Evolutionary conservation across 306 rosid genomes (phyloP), one percentile per base, ranked within the genome.

Genomic region (Parietaria judaica): DNA sequence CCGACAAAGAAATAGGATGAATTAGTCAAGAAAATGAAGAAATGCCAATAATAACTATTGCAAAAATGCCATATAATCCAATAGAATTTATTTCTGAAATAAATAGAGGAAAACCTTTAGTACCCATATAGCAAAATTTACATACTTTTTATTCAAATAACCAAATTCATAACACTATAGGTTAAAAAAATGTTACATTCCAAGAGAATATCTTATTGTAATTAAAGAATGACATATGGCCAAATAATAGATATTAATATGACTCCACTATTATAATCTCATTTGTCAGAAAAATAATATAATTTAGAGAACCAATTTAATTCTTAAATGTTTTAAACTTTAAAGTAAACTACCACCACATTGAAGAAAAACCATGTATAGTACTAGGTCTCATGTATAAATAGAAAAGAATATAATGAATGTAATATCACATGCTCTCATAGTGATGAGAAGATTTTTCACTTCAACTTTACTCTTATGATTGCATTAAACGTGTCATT

Each of bases 1-100:
- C 86, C 81, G 82, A 84, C 82, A 67, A 6, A n/a, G n/a, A 37
- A 16, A 15, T 16, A 34, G 67, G 36, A 37, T 49, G 6, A 49
- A 13, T 43, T 31, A 16, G 12, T 45, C 7, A 13, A 44, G 52
- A 44, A 34, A 61, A 37, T 1, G 48, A 36, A 8, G 13, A 14
- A 15, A 0, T 23, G 63, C 50, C 48, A 13, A 43, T 59, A 45
- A 4, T 50, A 38, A 35, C 11, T 47, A 59, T 36, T 36, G 15
- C 16, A 31, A 35, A 36, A 45, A n/a, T 16, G 39, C 6, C 66
- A 58, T 41, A 11, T n/a, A n/a, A n/a, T n/a, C n/a, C n/a, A n/a
- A n/a, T n/a, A n/a, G n/a, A n/a, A n/a, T n/a, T n/a, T n/a, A n/a
- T n/a, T n/a, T n/a, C n/a, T n/a, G 9, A 41, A 41, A 41, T 41